Conservation (phyloP, 164 flowering plant species). For the Stephania yunnanensis region DNA sequence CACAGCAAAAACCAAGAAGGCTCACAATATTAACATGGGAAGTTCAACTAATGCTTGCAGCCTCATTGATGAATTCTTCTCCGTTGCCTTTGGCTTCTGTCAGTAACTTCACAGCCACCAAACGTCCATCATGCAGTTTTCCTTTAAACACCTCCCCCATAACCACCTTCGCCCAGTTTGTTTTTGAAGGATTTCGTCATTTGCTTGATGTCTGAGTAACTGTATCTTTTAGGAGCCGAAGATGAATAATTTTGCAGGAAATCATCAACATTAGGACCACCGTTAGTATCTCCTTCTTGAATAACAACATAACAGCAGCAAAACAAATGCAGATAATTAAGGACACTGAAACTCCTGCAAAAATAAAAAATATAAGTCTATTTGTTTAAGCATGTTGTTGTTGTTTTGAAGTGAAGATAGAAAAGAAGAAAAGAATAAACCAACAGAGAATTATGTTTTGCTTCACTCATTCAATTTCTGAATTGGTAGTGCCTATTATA, state of each 20-base stretch:
- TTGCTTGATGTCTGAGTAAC: conserved; percentile 14
- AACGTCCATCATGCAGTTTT: conserved; percentile 3
- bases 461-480: too few species aligned
- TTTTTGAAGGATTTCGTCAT: conserved; percentile 16
- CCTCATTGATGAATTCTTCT: conserved; percentile 7
- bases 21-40: conserved; percentile 5
- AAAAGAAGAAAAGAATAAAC: too few species aligned
- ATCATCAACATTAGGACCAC: neutral
- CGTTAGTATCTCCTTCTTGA: neutral
- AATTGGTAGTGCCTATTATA: too few species aligned
- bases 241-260: conserved; percentile 2
- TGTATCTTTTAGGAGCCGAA: conserved; percentile 12
- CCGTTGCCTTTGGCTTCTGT: conserved; percentile 2
- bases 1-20: conserved; percentile 1
- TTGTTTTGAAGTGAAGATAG: too few species aligned
- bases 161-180: conserved; percentile 10
- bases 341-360: neutral
- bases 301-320: neutral
- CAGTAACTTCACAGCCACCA: conserved; percentile 3
- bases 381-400: too few species aligned
- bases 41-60: conserved; percentile 2
- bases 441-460: too few species aligned
- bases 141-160: conserved; percentile 17
- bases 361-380: too few species aligned
- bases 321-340: neutral